phyloP scores from a whole-genome alignment of 192 early-diverging fungal genomes.

The Backusella macrospora region DNA sequence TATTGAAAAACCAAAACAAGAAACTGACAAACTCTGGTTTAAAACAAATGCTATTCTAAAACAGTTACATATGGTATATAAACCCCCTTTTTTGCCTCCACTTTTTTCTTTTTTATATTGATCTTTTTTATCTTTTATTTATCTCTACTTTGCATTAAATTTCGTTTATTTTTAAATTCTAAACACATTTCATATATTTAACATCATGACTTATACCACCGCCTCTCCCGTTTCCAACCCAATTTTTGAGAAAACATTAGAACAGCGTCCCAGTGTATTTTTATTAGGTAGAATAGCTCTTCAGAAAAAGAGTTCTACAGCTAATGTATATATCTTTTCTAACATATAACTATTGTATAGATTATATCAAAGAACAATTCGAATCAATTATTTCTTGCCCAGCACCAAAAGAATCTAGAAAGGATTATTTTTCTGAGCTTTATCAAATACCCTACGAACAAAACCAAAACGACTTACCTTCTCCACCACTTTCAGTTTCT shows the following conservation, averaged over 20 bases:
- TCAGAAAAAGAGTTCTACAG: background rate
- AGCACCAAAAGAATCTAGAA: background rate
- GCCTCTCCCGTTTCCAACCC: background rate
- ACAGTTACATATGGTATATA: conserved; percentile 11
- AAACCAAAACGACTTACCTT: conserved; percentile 11
- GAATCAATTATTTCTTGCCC: conserved; percentile 21
- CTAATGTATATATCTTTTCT: background rate
- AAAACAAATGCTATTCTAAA: background rate
- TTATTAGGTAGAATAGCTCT: conserved; percentile 1
- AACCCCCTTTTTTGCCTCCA: background rate
- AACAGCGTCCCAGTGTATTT: background rate
- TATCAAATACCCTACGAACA: background rate
- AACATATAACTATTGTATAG: background rate
- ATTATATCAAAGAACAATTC: conserved; percentile 15
- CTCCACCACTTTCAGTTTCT: conserved; percentile 18
- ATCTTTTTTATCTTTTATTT: background rate
- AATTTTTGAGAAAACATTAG: conserved; percentile 1
- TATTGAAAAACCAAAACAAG: too few species aligned
- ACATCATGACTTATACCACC: conserved; percentile 8
- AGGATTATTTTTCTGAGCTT: background rate
- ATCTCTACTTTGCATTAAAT: background rate
- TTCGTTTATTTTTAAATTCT: background rate
- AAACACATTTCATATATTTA: background rate
- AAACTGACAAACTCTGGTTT: too few species aligned
- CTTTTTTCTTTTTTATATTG: too few species aligned